These are phyloP conservation scores for Lachancea meyersii DNA, from an alignment of 805 yeast genomes.

Conservation along the genomic window DNA sequence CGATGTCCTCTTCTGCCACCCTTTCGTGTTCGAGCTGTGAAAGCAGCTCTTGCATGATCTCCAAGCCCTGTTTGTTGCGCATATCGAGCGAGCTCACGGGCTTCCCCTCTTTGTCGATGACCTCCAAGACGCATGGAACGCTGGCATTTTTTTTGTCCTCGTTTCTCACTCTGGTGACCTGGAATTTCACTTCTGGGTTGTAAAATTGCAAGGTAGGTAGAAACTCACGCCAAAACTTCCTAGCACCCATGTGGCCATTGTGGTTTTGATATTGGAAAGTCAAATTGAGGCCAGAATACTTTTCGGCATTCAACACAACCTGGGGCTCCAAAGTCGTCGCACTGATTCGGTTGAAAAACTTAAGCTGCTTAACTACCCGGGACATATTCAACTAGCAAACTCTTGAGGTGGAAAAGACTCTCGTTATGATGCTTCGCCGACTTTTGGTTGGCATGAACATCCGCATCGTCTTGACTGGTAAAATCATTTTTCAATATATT, in stretches of 20 bases:
- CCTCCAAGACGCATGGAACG: conserved; percentile 27
- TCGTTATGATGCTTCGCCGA: not conserved
- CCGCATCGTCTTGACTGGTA: no score
- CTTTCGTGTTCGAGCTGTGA: conserved; percentile 44
- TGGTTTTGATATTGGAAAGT: conserved; percentile 43
- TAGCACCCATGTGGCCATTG: conserved; percentile 60
- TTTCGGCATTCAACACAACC: conserved; percentile 20
- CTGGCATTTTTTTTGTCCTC: conserved; percentile 18
- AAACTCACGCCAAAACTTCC: conserved; percentile 67
- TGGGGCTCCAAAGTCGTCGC: conserved; percentile 27
- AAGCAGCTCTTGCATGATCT: conserved; percentile 53
- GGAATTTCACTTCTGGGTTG: conserved; percentile 64
- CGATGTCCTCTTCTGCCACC: conserved; percentile 41
- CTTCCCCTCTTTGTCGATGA: conserved; percentile 18
- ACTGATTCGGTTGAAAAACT: conserved; percentile 24
- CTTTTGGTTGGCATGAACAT: no score
- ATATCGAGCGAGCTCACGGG: conserved; percentile 44
- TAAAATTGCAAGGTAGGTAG: conserved; percentile 77
- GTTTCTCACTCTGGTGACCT: conserved; percentile 49
- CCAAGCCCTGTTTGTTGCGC: conserved; percentile 41
- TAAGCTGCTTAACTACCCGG: conserved; percentile 23
- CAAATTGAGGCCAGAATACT: conserved; percentile 40
- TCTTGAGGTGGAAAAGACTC: no score
- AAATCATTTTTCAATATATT: no score
- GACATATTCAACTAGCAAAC: conserved; percentile 24